Evolutionary conservation across 495 filamentous ascomycete genomes (phyloP), one percentile per base, ranked within the genome.

Genomic region (Durotheca rogersii): DNA sequence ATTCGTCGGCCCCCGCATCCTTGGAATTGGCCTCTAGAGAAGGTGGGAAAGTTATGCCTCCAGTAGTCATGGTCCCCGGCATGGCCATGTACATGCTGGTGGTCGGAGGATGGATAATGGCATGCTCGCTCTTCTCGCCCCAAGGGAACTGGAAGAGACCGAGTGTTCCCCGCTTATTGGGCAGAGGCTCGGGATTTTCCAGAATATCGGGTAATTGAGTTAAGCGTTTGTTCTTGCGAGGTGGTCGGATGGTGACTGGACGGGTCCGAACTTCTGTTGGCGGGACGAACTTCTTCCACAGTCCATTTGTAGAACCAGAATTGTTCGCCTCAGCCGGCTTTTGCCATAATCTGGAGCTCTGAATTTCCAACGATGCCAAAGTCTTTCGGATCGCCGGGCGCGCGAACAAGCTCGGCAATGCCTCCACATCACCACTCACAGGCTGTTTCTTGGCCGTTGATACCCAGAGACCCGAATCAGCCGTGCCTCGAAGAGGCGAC

Each of bases 101-200:
- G 15, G 61, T 47, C 11, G 53, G 65, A 34, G 63, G 55, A 29
- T 69, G 69, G n/a, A 75, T 51, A 11, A 60, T 65, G 1, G 72
- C 72, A 25, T 72, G 68, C 48, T 81, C 77, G 18, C 78, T 80
- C 54, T 61, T 73, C 49, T 80, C 77, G 15, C 78, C 78, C 76
- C 76, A 81, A 0, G 78, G 74, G 48, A 79, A 79, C 52, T 81
- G 76, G 60, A 80, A 81, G 41, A 81, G 74, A 3, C 77, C 78
- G 6, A 81, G 64, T 4, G 72, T 78, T 21, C 71, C 77, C 9
- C 70, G 63, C 50, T 74, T 75, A 37, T 77, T 61, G 10, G 76
- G 76, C 7, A 81, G 60, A 35, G 77, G 77, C 45, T 74, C 58
- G 5, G 78, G 78, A 54, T 69, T 79, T 47, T 81, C 78, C 19